Base-by-base conservation (phyloP, 1,139 yeast genomes). In the Candida tropicalis region DNA sequence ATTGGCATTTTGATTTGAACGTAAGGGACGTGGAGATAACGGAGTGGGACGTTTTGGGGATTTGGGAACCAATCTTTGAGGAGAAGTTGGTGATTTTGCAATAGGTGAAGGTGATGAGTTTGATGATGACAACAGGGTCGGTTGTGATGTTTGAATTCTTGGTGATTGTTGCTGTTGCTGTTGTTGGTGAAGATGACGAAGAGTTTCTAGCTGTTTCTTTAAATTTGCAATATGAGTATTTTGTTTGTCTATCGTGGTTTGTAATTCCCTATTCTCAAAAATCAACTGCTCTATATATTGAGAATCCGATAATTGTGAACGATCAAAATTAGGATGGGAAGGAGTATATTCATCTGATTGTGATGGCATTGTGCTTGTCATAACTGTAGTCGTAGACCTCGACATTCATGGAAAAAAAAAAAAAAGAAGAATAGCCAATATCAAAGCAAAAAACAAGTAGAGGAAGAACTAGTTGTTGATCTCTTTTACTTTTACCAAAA, bases 251-350 rank as follows among this genome's bases (percentile, higher is more conserved):
- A 51, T 28, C 8, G 35, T 12, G 13, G 49, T 38, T 34, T 46
- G 44, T 39, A 72, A 57, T 46, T 71, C 75, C 44, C 56, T 59
- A 47, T 64, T 70, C 46, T 73, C 77, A 47, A 66, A 68, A 27
- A 66, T 41, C 33, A 72, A 55, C 41, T 57, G 64, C 44, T 68
- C 74, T 37, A 70, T 69, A 48, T 52, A 70, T 41, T 70, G 68
- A 9, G 48, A 48, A 47, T 65, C 72, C 2, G 66, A 46, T 16
- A 70, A 49, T 4, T 44, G 41, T 7, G 64, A 54, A 34, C 75
- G 52, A 50, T 71, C 73, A 47, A 71, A 70, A 15, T 50, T 49
- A 1, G 72, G 66, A 47, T 70, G 63, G 9, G 74, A 70, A 4
- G 75, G 75, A 6, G 72, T 56, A 13, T 53, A 47, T 22, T 64